Evolutionary conservation across 306 rosid genomes (phyloP).

Genomic region (Coriaria nepalensis): DNA sequence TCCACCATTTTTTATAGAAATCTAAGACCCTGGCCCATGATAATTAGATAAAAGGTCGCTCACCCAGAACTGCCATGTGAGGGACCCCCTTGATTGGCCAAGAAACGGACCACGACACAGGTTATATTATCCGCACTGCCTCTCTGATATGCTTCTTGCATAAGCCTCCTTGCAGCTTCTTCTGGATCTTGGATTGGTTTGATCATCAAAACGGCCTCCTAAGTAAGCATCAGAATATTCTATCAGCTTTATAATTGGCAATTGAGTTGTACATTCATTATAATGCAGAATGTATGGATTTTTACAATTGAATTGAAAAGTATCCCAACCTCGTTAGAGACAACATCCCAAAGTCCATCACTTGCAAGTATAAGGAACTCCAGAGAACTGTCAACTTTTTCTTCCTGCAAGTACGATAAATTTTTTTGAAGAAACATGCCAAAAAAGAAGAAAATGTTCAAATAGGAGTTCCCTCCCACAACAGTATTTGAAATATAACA

Average conservation of each 20-base stretch:
- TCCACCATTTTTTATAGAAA: constrained; percentile 11
- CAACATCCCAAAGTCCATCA: constrained; percentile 97
- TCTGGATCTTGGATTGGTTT: constrained; percentile 71
- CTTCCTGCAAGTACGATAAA: constrained; percentile 42
- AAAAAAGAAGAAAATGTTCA: too few species aligned
- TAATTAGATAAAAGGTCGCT: constrained; percentile 10
- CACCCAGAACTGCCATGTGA: constrained; percentile 29
- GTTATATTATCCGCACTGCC: constrained; percentile 95
- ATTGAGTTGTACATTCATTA: neutral
- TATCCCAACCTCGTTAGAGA: constrained; percentile 71
- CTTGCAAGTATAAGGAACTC: constrained; percentile 96
- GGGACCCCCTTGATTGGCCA: constrained; percentile 43
- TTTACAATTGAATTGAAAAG: constrained; percentile 2
- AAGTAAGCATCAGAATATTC: constrained; percentile 4
- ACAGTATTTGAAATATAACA: too few species aligned
- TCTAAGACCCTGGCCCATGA: constrained; percentile 5
- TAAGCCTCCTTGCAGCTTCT: constrained; percentile 76
- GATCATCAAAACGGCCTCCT: constrained; percentile 87
- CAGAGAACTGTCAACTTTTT: constrained; percentile 72
- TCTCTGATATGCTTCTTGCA: constrained; percentile 79
- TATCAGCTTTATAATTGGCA: neutral
- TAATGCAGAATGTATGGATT: neutral
- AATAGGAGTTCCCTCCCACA: too few species aligned
- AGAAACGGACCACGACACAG: constrained; percentile 85
- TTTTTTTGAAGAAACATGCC: neutral